Evolutionary conservation across 768 basidiomycete species (phyloP), one percentile per base, ranked within the genome.

Genomic region (Termitomyces heimii): DNA sequence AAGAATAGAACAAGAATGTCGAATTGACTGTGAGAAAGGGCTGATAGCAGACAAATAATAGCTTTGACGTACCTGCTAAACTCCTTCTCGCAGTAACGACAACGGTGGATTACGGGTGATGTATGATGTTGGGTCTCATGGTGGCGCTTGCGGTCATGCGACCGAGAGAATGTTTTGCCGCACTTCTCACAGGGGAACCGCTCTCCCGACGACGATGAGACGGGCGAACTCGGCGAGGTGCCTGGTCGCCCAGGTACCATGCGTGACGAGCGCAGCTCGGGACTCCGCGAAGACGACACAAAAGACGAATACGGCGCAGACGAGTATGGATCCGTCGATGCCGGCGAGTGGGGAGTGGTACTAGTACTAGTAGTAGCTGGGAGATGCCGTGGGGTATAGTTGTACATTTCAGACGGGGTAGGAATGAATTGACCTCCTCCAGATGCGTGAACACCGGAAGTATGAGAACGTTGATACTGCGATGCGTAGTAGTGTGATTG

Each of bases 91-190:
- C 90, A 92, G 67, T 76, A 85, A 28, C 79, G 80, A 71, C 90
- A 92, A 52, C 77, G 79, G 68, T 92, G 88, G 62, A 82, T 73
- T 56, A 83, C 77, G 22, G 87, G 85, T 14, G 78, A 76, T 35
- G 83, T 67, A 44, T 83, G 77, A 64, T 91, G 89, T 63, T 89
- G 85, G 16, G 85, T 88, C 70, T 90, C 88, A 62, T 82, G 82
- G 71, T 92, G 89, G 60, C 89, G 81, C 72, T 91, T 89, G 62
- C 87, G 82, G 71, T 92, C 89, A 70, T 91, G 88, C 57, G 85
- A 79, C 60, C 89, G 82, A 34, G 88, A 89, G 69, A 92, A 92
- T 26, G 88, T 86, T 70, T 87, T 86, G 53, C 84, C 84, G 68
- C 89, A 92, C 62, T 81, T 79, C 56, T 86, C 82, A 72, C 89